Conservation (phyloP, 208 protist genomes). For the Acanthamoeba quina region DNA sequence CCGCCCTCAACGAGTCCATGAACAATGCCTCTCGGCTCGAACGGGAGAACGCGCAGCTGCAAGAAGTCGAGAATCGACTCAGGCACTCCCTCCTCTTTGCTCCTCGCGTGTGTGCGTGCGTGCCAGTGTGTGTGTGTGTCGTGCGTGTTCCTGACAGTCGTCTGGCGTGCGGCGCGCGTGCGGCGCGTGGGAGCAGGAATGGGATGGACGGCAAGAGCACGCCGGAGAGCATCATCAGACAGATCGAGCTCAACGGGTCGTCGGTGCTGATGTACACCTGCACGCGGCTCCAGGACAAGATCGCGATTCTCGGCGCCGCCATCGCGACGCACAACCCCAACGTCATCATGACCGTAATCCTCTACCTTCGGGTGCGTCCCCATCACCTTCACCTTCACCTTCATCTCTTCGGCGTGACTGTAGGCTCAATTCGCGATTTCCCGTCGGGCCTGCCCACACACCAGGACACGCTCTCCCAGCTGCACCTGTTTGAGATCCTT, state of each 20-base stretch:
- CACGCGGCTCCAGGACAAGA: background rate
- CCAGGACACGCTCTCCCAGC: background rate
- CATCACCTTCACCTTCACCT: too few relatives aligned
- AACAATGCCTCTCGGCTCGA: too few relatives aligned
- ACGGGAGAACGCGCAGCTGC: too few relatives aligned
- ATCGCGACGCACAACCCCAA: slow-evolving; percentile 10
- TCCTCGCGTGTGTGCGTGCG: too few relatives aligned
- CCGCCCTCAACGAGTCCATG: too few relatives aligned
- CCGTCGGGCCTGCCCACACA: too few relatives aligned
- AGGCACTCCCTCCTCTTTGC: too few relatives aligned
- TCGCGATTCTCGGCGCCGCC: background rate
- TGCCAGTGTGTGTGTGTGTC: background rate
- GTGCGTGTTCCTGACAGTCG: background rate
- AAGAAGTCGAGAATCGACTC: too few relatives aligned
- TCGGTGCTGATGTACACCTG: slow-evolving; percentile 13
- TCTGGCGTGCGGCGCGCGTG: too few relatives aligned
- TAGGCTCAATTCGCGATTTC: too few relatives aligned
- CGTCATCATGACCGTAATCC: background rate
- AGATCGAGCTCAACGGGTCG: slow-evolving; percentile 23
- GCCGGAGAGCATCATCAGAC: background rate
- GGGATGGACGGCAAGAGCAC: background rate
- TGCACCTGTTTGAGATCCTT: background rate
- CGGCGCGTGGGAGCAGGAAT: background rate
- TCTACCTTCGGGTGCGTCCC: background rate
- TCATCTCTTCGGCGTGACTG: too few relatives aligned